A percentile compares a stretch with the other conserved stretches of the same genome.
Conservation (phyloP, 2,329 filamentous ascomycete species). For the Trichoderma atroviride region DNA sequence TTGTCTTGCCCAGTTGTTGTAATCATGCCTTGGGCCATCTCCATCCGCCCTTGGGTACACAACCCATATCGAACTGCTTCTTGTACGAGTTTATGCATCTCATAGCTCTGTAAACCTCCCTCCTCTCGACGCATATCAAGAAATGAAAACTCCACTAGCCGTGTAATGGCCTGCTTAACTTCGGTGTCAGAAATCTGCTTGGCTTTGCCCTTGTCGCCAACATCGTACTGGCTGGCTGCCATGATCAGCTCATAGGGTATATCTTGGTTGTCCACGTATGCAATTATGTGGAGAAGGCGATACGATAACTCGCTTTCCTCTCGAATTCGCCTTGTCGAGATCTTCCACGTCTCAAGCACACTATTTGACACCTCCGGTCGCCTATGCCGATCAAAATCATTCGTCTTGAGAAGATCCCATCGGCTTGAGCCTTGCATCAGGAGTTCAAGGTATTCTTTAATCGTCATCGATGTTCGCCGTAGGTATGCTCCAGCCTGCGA, state of each 20-base stretch:
- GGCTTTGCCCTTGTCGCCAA: background rate
- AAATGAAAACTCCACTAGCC: background rate
- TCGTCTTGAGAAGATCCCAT: slow-evolving; percentile 32
- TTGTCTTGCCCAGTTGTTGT: background rate
- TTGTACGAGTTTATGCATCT: background rate
- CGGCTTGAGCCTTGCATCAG: slow-evolving; percentile 19
- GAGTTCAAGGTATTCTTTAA: background rate
- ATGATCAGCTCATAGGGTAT: slow-evolving; percentile 30
- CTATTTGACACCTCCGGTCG: background rate
- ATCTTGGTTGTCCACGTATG: background rate
- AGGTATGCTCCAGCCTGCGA: background rate
- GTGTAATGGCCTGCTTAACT: background rate
- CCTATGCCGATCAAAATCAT: background rate
- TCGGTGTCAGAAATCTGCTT: background rate
- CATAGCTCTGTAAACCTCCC: background rate
- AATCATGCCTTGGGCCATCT: background rate
- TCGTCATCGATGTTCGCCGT: background rate
- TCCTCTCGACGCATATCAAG: background rate
- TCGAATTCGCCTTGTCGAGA: background rate
- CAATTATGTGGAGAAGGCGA: background rate
- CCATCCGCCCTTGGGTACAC: background rate
- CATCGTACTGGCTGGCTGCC: background rate
- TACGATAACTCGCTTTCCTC: background rate
- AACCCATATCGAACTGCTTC: background rate
- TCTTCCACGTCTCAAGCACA: background rate